These are phyloP conservation scores for Pyrenochaeta sp. DNA, from an alignment of 2,329 filamentous ascomycete genomes.

Conservation along the genomic window DNA sequence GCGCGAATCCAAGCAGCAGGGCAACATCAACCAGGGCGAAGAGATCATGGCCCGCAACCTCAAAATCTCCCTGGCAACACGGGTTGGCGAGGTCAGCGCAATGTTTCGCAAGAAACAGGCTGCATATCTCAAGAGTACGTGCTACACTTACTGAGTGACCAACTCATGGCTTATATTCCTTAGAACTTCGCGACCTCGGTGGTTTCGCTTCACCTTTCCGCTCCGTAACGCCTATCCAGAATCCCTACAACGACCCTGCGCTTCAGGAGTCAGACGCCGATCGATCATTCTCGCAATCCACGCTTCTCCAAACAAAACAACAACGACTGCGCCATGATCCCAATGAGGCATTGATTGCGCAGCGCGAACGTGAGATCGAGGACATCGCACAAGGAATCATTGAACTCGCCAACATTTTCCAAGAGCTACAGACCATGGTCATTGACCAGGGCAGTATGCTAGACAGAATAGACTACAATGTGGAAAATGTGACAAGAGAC, in stretches of 20 bases:
- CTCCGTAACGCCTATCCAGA: conserved; percentile 56
- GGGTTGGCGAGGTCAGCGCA: conserved; percentile 91
- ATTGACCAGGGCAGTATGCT: conserved; percentile 62
- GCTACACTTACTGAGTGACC: too few species aligned
- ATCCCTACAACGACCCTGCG: conserved; percentile 82
- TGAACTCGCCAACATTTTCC: conserved; percentile 94
- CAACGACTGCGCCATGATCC: conserved; percentile 68
- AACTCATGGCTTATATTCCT: conserved; percentile 19
- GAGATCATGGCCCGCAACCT: conserved; percentile 97
- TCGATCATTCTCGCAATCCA: conserved; percentile 87
- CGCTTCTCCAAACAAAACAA: conserved; percentile 79
- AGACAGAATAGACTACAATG: conserved; percentile 76
- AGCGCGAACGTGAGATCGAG: conserved; percentile 95
- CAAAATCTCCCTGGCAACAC: conserved; percentile 85
- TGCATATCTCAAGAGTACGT: conserved; percentile 89
- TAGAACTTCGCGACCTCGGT: conserved; percentile 55
- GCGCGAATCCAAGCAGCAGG: conserved; percentile 75
- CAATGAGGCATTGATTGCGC: conserved; percentile 79
- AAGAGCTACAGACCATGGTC: conserved; percentile 92
- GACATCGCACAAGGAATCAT: conserved; percentile 99
- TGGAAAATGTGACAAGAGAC: conserved; percentile 92
- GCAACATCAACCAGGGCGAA: conserved; percentile 79
- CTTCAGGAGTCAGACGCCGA: conserved; percentile 89
- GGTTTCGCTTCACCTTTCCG: conserved; percentile 59
- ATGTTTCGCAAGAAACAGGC: conserved; percentile 97